Evolutionary conservation across 108 stramenopile genomes (phyloP).

Genomic region (Stephanodiscus triporus): DNA sequence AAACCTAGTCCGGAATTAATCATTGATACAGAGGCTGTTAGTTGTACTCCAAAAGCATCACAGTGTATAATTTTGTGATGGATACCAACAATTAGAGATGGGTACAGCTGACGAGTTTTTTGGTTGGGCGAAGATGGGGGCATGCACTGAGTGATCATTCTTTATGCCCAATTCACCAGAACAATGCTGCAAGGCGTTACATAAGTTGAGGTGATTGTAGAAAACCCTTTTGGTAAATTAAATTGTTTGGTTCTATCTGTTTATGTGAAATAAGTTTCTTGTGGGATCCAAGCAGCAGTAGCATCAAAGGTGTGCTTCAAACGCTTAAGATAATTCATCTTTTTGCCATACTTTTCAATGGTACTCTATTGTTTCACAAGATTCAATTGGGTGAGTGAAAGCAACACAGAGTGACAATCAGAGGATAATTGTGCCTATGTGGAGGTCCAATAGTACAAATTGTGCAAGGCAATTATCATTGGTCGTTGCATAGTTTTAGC

Average conservation of each 20-base stretch:
- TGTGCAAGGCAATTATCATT: too few species aligned
- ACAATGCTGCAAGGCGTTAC: background rate
- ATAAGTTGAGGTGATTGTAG: background rate
- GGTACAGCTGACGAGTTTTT: background rate
- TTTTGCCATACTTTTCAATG: too few species aligned
- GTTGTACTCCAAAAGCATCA: constrained; percentile 50
- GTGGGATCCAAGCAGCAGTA: too few species aligned
- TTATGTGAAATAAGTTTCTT: too few species aligned
- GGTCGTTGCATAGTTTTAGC: too few species aligned
- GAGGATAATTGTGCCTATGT: too few species aligned
- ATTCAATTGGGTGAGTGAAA: too few species aligned
- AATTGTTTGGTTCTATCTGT: background rate
- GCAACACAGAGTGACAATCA: too few species aligned
- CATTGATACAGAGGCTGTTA: constrained; percentile 55
- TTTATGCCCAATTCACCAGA: background rate
- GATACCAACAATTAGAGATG: background rate
- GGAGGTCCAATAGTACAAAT: too few species aligned
- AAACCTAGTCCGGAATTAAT: constrained; percentile 53
- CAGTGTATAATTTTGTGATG: constrained; percentile 45
- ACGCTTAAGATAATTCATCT: too few species aligned
- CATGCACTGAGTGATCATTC: background rate
- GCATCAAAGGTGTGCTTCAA: too few species aligned
- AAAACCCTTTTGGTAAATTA: background rate
- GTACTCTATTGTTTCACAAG: too few species aligned
- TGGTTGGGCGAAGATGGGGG: background rate